These are phyloP conservation scores for Heracleum sosnowskyi DNA, from an alignment of 129 eudicot genomes.

Conservation along the genomic window DNA sequence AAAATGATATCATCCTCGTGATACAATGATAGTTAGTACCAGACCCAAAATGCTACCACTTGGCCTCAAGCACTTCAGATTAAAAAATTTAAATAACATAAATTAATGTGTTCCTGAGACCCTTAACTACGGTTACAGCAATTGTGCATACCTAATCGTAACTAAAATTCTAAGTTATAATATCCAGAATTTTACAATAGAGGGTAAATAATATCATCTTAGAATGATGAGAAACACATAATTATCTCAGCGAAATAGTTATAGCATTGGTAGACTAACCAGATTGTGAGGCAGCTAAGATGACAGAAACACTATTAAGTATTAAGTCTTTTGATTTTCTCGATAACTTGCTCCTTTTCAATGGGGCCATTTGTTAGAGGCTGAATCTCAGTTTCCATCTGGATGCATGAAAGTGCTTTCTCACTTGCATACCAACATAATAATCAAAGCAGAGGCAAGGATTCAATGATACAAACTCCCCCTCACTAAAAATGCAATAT, in stretches of 20 bases:
- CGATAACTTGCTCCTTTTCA: conserved; percentile 27
- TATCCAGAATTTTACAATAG: background rate
- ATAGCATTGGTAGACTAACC: conserved; percentile 28
- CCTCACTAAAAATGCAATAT: background rate
- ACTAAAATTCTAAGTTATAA: background rate
- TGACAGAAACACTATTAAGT: conserved; percentile 43
- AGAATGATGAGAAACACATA: background rate
- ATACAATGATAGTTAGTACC: background rate
- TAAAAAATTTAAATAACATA: too few species aligned
- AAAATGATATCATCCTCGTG: background rate
- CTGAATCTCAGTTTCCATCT: too few species aligned
- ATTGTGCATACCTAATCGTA: background rate
- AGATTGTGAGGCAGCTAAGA: conserved; percentile 55
- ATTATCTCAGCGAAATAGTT: background rate
- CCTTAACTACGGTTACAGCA: background rate
- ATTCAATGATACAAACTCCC: conserved; percentile 3
- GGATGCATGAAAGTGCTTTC: conserved; percentile 50
- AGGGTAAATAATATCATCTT: conserved; percentile 3
- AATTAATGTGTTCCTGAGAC: background rate
- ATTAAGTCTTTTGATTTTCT: conserved; percentile 45
- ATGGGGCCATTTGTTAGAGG: conserved; percentile 16
- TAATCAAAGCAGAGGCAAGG: background rate
- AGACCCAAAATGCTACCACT: background rate
- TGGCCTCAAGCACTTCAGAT: background rate
- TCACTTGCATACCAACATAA: conserved; percentile 50